phyloP scores from a whole-genome alignment of 2,329 filamentous ascomycete species.

The Hypoxylon sp. region DNA sequence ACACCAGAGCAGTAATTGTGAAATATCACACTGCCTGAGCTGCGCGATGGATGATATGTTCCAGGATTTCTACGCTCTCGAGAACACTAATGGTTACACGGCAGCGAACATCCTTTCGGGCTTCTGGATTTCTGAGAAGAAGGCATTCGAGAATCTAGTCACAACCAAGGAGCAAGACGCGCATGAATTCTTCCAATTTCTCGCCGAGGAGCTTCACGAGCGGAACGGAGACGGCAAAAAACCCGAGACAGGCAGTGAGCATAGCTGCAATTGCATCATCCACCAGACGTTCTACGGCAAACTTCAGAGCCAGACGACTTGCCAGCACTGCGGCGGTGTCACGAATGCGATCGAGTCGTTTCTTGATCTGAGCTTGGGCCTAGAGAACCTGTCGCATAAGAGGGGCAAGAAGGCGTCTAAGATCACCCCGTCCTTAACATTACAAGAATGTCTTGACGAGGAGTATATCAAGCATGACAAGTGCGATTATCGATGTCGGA shows the following conservation, averaged over 20 bases:
- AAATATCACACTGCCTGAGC: slow-evolving; percentile 68
- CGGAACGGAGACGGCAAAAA: slow-evolving; percentile 77
- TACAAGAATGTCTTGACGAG: slow-evolving; percentile 80
- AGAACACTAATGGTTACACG: slow-evolving; percentile 88
- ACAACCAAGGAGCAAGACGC: slow-evolving; percentile 97
- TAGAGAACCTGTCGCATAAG: slow-evolving; percentile 79
- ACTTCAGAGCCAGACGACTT: slow-evolving; percentile 88
- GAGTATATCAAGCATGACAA: slow-evolving; percentile 89
- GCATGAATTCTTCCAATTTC: slow-evolving; percentile 95
- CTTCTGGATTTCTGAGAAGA: slow-evolving; percentile 86
- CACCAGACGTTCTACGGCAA: slow-evolving; percentile 96
- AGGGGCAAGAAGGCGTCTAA: slow-evolving; percentile 62
- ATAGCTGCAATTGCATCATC: slow-evolving; percentile 85
- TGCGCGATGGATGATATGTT: slow-evolving; percentile 79
- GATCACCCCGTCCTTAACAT: slow-evolving; percentile 59
- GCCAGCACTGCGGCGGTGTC: slow-evolving; percentile 83
- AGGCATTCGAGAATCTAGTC: slow-evolving; percentile 76
- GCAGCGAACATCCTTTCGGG: slow-evolving; percentile 88
- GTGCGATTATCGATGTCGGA: slow-evolving; percentile 87
- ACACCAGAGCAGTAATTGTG: slow-evolving; percentile 80
- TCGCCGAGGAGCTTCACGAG: slow-evolving; percentile 89
- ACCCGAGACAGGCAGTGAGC: slow-evolving; percentile 66
- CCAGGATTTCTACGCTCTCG: slow-evolving; percentile 73
- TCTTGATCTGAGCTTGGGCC: slow-evolving; percentile 86
- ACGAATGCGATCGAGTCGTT: slow-evolving; percentile 88